phyloP scores from a whole-genome alignment of 352 stramenopile genomes.

The Phytophthora ramorum region DNA sequence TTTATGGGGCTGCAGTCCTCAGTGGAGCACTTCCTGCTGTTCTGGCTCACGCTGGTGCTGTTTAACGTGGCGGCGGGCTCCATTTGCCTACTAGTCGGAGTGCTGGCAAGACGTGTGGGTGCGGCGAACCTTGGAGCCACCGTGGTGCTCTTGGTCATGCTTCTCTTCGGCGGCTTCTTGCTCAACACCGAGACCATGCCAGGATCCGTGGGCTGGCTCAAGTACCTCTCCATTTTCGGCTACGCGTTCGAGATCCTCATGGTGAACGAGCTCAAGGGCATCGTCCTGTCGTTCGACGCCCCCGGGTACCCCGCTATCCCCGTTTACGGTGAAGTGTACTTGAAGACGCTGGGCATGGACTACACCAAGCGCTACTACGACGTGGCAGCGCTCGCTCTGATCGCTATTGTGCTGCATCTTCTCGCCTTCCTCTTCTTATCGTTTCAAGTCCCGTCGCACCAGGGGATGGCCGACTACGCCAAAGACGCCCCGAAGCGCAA shows the following conservation, averaged over 20 bases:
- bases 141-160: slow-evolving; percentile 73
- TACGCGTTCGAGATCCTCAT: slow-evolving; percentile 87
- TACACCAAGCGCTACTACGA: slow-evolving; percentile 73
- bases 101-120: slow-evolving; percentile 60
- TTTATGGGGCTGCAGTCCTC: slow-evolving; percentile 76
- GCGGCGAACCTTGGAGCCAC: slow-evolving; percentile 71
- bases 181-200: slow-evolving; percentile 81
- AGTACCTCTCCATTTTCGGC: slow-evolving; percentile 81
- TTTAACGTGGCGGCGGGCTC: slow-evolving; percentile 76
- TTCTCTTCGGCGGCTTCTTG: slow-evolving; percentile 81
- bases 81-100: slow-evolving; percentile 75
- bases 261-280: slow-evolving; percentile 75
- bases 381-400: slow-evolving; percentile 51
- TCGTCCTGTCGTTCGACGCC: slow-evolving; percentile 74
- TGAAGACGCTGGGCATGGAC: slow-evolving; percentile 80
- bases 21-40: slow-evolving; percentile 60
- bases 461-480: slow-evolving; percentile 32
- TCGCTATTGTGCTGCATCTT: slow-evolving; percentile 51
- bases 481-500: slow-evolving; percentile 34
- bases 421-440: slow-evolving; percentile 66
- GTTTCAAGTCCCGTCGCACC: slow-evolving; percentile 60
- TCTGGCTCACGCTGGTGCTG: slow-evolving; percentile 65
- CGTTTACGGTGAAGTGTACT: slow-evolving; percentile 77
- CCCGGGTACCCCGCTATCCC: slow-evolving; percentile 68
- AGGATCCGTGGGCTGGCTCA: slow-evolving; percentile 57